phyloP scores from a whole-genome alignment of 192 early-diverging fungal genomes.

The Polychytrium aggregatum region DNA sequence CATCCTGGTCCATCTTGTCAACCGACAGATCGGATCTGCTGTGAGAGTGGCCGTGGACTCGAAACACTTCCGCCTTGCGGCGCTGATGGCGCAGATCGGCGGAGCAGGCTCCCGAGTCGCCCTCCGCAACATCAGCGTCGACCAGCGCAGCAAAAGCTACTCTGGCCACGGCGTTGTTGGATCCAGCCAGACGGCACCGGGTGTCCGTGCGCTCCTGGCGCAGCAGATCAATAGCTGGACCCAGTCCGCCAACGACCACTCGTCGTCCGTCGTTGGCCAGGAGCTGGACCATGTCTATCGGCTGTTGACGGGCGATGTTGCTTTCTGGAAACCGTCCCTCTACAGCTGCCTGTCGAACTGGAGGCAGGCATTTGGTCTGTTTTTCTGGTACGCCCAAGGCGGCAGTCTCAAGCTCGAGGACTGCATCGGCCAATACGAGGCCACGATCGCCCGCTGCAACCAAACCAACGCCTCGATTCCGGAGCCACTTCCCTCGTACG shows the following conservation, averaged over 20 bases:
- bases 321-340: slow-evolving; percentile 17
- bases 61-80: slow-evolving; percentile 62
- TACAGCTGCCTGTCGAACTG: slow-evolving; percentile 15
- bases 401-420: slow-evolving; percentile 19
- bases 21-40: slow-evolving; percentile 54
- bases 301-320: slow-evolving; percentile 21
- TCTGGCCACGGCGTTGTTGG: slow-evolving; percentile 28
- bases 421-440: slow-evolving; percentile 23
- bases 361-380: slow-evolving; percentile 35
- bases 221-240: slow-evolving; percentile 30
- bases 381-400: slow-evolving; percentile 40
- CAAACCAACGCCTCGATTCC: background rate
- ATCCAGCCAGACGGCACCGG: slow-evolving; percentile 10
- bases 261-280: too few species aligned
- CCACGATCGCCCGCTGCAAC: slow-evolving; percentile 7
- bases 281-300: slow-evolving; percentile 31
- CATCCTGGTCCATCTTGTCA: slow-evolving; percentile 44
- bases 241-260: too few species aligned
- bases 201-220: slow-evolving; percentile 7
- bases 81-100: slow-evolving; percentile 62
- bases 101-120: slow-evolving; percentile 37
- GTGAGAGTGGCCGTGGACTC: slow-evolving; percentile 48
- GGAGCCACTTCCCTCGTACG: slow-evolving; percentile 5
- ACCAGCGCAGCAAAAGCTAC: slow-evolving; percentile 1
- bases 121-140: slow-evolving; percentile 1